phyloP scores from a whole-genome alignment of 2,329 filamentous ascomycete genomes.

The Raffaelea albimanens region DNA sequence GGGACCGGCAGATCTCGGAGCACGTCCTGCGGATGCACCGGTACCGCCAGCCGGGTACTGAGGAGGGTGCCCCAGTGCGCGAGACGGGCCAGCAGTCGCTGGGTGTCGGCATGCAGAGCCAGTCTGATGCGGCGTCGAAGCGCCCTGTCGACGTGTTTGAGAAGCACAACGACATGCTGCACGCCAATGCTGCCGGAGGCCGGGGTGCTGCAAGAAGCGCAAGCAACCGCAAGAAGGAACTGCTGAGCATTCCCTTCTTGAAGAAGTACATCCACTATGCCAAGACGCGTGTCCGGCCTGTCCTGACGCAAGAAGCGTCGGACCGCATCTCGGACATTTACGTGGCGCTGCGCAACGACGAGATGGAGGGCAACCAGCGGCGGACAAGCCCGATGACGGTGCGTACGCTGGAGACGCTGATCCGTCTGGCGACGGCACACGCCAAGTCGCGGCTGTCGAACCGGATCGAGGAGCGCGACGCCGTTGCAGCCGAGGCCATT shows the following conservation, averaged over 20 bases:
- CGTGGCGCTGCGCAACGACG: conserved; percentile 87
- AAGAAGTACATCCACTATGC: conserved; percentile 99
- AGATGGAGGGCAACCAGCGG: conserved; percentile 87
- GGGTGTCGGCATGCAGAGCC: conserved; percentile 75
- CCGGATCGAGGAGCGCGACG: conserved; percentile 82
- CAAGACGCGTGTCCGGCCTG: conserved; percentile 81
- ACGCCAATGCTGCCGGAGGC: conserved; percentile 67
- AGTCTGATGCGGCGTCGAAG: conserved; percentile 51
- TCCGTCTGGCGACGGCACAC: conserved; percentile 91
- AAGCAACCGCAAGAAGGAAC: too few relatives aligned
- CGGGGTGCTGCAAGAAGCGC: conserved; percentile 55
- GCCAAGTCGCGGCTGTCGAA: conserved; percentile 85
- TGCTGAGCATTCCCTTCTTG: conserved; percentile 93
- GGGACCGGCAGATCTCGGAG: conserved; percentile 86
- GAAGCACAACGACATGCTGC: conserved; percentile 93
- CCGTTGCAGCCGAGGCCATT: conserved; percentile 78
- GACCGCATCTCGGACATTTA: conserved; percentile 89
- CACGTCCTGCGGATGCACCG: conserved; percentile 96
- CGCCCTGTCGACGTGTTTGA: conserved; percentile 83
- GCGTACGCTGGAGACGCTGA: conserved; percentile 94
- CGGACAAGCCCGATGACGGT: conserved; percentile 93
- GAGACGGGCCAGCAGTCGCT: conserved; percentile 78
- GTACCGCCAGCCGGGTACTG: conserved; percentile 83
- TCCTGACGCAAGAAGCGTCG: conserved; percentile 82
- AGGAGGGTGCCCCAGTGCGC: conserved; percentile 89